These are phyloP conservation scores for Xylaria sp. DNA, from an alignment of 495 filamentous ascomycete genomes.

Conservation along the genomic window DNA sequence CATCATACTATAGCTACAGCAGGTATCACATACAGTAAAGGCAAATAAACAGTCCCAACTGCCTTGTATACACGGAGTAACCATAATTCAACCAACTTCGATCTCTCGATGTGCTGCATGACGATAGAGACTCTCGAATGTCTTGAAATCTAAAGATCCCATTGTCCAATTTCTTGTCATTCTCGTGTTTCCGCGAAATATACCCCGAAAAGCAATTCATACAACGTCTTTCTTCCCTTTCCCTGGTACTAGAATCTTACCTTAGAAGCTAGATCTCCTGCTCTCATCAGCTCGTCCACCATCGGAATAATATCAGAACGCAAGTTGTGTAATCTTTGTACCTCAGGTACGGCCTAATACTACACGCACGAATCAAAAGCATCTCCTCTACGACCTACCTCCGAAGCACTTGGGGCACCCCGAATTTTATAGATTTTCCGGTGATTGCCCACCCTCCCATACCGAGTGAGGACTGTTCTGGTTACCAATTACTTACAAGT, in stretches of 20 bases:
- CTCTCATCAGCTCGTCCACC: not conserved
- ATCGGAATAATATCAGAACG: not conserved
- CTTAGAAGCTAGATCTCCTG: not conserved
- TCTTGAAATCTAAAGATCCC: not conserved
- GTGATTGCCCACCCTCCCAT: not conserved
- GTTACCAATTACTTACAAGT: not conserved
- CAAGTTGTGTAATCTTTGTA: not conserved
- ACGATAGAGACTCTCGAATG: not conserved
- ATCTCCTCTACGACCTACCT: not conserved
- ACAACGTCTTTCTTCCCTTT: not conserved
- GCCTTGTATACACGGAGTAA: not conserved
- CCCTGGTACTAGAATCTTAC: not conserved
- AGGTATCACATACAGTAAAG: slow-evolving; percentile 3
- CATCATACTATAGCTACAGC: not conserved
- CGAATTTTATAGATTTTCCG: not conserved
- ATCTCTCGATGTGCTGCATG: slow-evolving; percentile 4
- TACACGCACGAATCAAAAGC: not conserved
- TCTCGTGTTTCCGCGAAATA: slow-evolving; percentile 12
- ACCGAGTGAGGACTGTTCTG: not conserved
- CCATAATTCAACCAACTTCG: not conserved
- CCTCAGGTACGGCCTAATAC: not conserved
- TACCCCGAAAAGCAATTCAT: not conserved
- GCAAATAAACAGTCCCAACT: slow-evolving; percentile 4
- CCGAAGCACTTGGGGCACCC: not conserved
- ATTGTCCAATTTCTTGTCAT: not conserved